Evolutionary conservation across 1,284 basidiomycete genomes (phyloP), one percentile per base, ranked within the genome.

Genomic region (Trametes hirsuta): DNA sequence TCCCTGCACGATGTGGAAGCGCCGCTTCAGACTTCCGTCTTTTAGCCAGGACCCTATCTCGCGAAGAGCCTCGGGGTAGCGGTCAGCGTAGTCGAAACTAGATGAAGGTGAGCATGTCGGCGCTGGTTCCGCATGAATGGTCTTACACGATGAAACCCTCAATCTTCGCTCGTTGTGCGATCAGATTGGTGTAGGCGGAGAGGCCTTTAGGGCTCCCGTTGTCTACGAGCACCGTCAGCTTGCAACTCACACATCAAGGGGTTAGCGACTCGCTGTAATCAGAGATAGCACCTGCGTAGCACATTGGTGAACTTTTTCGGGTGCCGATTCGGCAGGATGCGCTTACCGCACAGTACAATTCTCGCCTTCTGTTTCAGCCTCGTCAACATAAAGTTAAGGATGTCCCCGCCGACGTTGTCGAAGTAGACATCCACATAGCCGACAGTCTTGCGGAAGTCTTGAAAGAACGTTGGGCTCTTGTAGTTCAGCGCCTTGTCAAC

Each of bases 341-440:
- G 9, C 52, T 46, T 22, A 80, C 90, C 90, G 65, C 90, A 91
- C 21, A 95, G 74, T n/a, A 84, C 86, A 63, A 96, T 85, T 57
- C 94, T 80, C 6, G 93, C 94, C 53, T 85, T 76, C 69, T 86
- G 83, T 55, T 94, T 94, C 73, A 97, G 74, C 59, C 89, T 79
- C 40, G 83, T 83, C 61, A 96, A 75, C 36, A 85, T 83, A 69
- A 93, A 79, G 72, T 96, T 89, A 62, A 96, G 79, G 50, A 93
- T 90, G 42, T 91, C 86, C 1, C 93, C 93, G 22, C 93, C 93
- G 58, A 95, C 93, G 70, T 95, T 95, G 72, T 95, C 94, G 71
- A 94, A 95, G 76, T 82, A 93, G 4, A 92, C 88, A 67, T 95
- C 92, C 10, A 91, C 66, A 66, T 85, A 90, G 3, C 85, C 86